Conservation (phyloP, 2,329 filamentous ascomycete genomes). For the Cladophialophora chaetospira region DNA sequence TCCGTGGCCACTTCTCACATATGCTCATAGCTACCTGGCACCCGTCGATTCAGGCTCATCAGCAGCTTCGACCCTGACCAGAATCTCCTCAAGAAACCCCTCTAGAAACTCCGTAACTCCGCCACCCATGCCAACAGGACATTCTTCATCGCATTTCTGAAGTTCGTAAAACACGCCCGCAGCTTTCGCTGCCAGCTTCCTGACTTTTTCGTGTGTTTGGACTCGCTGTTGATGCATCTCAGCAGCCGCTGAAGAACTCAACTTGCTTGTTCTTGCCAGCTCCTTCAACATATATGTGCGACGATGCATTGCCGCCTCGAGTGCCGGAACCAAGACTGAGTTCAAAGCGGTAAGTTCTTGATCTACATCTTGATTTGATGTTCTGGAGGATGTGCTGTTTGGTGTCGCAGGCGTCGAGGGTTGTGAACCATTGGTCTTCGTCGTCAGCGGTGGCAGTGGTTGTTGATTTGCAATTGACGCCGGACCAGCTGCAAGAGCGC, state of each 20-base stretch:
- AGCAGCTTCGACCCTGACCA: constrained; percentile 86
- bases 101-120: constrained; percentile 88
- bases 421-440: constrained; percentile 17
- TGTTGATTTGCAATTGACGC: constrained; percentile 24
- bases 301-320: constrained; percentile 86
- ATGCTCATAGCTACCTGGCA: constrained; percentile 16
- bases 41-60: constrained; percentile 57
- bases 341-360: constrained; percentile 80
- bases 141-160: constrained; percentile 80
- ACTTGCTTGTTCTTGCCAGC: constrained; percentile 36
- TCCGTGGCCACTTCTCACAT: not conserved
- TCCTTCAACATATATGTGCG: constrained; percentile 62
- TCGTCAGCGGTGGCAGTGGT: constrained; percentile 23
- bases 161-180: constrained; percentile 85
- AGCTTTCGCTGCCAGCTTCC: constrained; percentile 78
- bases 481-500: constrained; percentile 20
- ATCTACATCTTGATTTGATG: constrained; percentile 53
- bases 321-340: constrained; percentile 87
- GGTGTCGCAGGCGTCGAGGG: constrained; percentile 36
- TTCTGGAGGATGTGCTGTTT: constrained; percentile 14
- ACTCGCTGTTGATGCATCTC: constrained; percentile 65
- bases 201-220: constrained; percentile 79
- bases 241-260: constrained; percentile 39
- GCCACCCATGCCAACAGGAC: constrained; percentile 90
- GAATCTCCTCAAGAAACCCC: constrained; percentile 87